These are phyloP conservation scores for Ochromonadaceae sp. DNA, from an alignment of 352 stramenopile genomes.

Conservation along the genomic window DNA sequence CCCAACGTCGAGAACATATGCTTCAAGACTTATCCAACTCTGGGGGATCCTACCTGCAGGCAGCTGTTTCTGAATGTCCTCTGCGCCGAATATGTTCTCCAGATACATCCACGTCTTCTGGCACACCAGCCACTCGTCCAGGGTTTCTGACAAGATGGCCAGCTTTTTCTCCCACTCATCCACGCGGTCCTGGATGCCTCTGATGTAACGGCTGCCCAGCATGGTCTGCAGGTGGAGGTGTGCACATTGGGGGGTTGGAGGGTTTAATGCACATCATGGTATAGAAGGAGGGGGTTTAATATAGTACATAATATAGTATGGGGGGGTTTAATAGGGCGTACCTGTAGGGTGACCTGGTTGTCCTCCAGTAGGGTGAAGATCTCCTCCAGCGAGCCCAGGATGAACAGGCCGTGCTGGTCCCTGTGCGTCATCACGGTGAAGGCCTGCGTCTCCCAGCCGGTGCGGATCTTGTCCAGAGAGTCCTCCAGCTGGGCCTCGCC, in stretches of 20 bases:
- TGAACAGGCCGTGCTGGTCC: constrained; percentile 45
- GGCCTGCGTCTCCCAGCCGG: constrained; percentile 58
- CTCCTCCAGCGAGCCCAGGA: constrained; percentile 68
- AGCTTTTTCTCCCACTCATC: constrained; percentile 69
- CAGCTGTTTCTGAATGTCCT: constrained; percentile 84
- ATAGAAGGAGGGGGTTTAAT: no score
- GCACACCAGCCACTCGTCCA: constrained; percentile 78
- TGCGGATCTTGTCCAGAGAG: constrained; percentile 62
- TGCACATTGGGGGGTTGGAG: no score
- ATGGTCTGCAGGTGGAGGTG: constrained; percentile 73
- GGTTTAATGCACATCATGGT: no score
- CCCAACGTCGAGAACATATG: no score
- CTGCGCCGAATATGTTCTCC: constrained; percentile 77
- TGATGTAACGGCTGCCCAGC: constrained; percentile 73
- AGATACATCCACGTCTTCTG: constrained; percentile 83
- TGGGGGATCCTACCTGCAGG: no score
- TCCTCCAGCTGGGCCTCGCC: constrained; percentile 70
- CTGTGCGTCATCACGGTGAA: constrained; percentile 62
- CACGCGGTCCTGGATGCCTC: constrained; percentile 70
- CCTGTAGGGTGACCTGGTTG: constrained; percentile 71
- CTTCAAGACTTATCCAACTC: no score
- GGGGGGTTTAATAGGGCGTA: no score
- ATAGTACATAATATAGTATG: no score
- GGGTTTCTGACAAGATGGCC: constrained; percentile 56
- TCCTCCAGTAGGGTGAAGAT: constrained; percentile 69